Conservation (phyloP, 1,139 yeast species). For the Debaryomyces psychrophilus region DNA sequence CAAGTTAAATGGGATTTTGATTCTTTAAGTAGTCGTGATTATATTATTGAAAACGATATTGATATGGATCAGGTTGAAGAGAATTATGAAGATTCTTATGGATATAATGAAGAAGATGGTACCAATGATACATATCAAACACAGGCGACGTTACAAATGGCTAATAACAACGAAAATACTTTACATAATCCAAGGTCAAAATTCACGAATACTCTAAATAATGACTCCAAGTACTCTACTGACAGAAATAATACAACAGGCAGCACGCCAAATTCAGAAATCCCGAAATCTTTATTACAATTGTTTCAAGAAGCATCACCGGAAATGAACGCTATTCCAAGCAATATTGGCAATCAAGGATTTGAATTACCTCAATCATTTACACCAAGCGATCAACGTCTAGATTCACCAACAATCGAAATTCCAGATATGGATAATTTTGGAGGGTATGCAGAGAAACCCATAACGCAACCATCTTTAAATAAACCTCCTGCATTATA, state of each 20-base stretch:
- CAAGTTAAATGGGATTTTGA: slow-evolving; percentile 90
- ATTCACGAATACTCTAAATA: slow-evolving; percentile 1
- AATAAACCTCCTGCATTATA: slow-evolving; percentile 54
- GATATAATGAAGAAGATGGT: slow-evolving; percentile 34
- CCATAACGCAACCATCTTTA: slow-evolving; percentile 33
- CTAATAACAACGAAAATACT: slow-evolving; percentile 10
- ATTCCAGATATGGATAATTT: slow-evolving; percentile 47
- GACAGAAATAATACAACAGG: slow-evolving; percentile 21
- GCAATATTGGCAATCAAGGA: slow-evolving; percentile 14
- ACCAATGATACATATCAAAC: slow-evolving; percentile 30
- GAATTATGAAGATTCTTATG: slow-evolving; percentile 39
- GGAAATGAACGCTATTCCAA: slow-evolving; percentile 16
- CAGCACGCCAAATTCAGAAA: slow-evolving; percentile 35
- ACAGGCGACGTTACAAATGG: slow-evolving; percentile 32
- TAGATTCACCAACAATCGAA: slow-evolving; percentile 50
- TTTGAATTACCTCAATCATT: slow-evolving; percentile 23
- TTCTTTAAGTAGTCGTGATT: slow-evolving; percentile 71
- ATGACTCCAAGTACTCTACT: not conserved
- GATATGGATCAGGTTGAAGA: slow-evolving; percentile 52
- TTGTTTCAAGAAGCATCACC: slow-evolving; percentile 56
- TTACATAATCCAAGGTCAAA: not conserved
- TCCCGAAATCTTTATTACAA: slow-evolving; percentile 73
- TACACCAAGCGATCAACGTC: slow-evolving; percentile 22
- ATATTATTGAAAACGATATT: slow-evolving; percentile 68
- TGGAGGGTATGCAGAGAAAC: slow-evolving; percentile 2